These are phyloP conservation scores for Elsinoe perseae DNA, from an alignment of 2,329 filamentous ascomycete genomes.

Conservation along the genomic window DNA sequence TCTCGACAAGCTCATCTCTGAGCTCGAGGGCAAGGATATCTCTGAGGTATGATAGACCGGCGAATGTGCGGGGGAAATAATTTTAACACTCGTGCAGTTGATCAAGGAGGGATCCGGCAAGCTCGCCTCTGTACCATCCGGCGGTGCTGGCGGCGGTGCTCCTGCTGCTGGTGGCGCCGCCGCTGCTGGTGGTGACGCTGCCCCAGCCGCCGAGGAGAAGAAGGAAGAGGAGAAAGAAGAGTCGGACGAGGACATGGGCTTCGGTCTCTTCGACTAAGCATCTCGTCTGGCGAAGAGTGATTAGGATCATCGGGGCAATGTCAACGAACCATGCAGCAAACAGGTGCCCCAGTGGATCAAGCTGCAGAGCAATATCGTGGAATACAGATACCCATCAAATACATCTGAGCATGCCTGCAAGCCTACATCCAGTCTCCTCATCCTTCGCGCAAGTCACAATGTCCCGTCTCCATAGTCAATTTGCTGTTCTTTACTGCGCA, in stretches of 20 bases:
- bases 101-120: slow-evolving; percentile 84
- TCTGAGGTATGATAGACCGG: slow-evolving; percentile 58
- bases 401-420: neutral
- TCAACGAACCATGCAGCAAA: too few relatives aligned
- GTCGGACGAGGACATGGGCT: slow-evolving; percentile 71
- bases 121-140: slow-evolving; percentile 95
- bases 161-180: slow-evolving; percentile 57
- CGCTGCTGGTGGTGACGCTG: slow-evolving; percentile 56
- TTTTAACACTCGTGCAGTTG: slow-evolving; percentile 52
- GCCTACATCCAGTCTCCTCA: neutral
- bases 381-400: neutral
- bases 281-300: slow-evolving; percentile 19
- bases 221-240: slow-evolving; percentile 68
- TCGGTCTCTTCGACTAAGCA: slow-evolving; percentile 59
- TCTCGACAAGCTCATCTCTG: slow-evolving; percentile 74
- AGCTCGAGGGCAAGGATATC: slow-evolving; percentile 88
- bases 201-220: slow-evolving; percentile 39
- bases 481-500: neutral
- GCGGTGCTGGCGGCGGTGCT: slow-evolving; percentile 65
- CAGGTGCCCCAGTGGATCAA: too few relatives aligned
- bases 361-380: neutral
- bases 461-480: neutral
- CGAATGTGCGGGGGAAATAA: neutral
- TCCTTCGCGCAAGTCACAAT: neutral
- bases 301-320: neutral